Evolutionary conservation across 257 asterid genomes (phyloP), one percentile per base, ranked within the genome.

Genomic region (Solanum clarkiae): DNA sequence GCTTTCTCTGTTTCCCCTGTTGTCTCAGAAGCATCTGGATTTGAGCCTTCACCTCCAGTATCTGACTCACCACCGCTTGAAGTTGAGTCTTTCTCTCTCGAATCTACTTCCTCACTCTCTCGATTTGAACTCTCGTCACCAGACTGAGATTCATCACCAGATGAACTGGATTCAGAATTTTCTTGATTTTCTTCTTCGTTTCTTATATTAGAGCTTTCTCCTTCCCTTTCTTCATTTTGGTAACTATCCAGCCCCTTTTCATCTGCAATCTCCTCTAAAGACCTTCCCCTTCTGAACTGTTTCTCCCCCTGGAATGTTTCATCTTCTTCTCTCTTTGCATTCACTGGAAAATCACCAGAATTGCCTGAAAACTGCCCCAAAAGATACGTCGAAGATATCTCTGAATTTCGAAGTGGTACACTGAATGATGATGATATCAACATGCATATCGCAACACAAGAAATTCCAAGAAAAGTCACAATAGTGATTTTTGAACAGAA

Each of bases 381-480:
- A 45, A 24, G 1, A 15, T 65, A 51, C 24, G 66, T 81, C n/a
- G 86, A 83, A 40, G 70, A 26, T 26, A 56, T 36, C 65, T 82
- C 86, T 26, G 82, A 81, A 40, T 70, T 74, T 45, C 71, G 80
- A 70, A 81, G 32, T 44, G 88, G 69, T 42, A 42, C 51, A 55
- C 42, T 70, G 63, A 65, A 81, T 17, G 86, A 36, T 56, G 88
- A 70, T 69, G 88, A 70, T 69, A 62, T 86, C 86, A 86, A 16
- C 88, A 86, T 86, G 86, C 88, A 86, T 42, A 86, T 82, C 9
- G 86, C 88, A 82, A 86, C 10, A n/a, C 75, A 57, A 82, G 83
- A 86, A 51, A 86, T n/a, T 40, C 83, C 88, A 1, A 86, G 75
- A 62, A 82, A 57, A 70, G 80, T 72, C 65, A 20, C 80, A 55